Percentiles rank a stretch among this genome's conserved stretches.
Conservation (phyloP, 2,329 filamentous ascomycete species). For the Scedosporium aurantiacum region DNA sequence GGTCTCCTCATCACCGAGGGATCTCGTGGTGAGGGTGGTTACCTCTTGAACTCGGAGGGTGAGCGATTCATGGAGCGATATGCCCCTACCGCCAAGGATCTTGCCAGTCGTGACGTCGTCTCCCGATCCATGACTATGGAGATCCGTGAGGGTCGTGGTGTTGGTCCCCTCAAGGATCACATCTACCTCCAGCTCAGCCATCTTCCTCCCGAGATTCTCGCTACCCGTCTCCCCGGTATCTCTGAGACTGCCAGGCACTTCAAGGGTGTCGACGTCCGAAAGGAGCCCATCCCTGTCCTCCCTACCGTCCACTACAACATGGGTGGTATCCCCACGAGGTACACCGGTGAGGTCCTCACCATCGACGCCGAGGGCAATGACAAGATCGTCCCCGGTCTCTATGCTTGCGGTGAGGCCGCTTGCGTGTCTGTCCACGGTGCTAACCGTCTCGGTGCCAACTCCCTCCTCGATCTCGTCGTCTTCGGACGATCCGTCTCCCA, state of each 20-base stretch:
- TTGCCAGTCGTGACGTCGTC: slow-evolving; percentile 91
- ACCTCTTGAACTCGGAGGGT: slow-evolving; percentile 93
- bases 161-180: slow-evolving; percentile 94
- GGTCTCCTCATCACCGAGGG: slow-evolving; percentile 97
- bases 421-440: slow-evolving; percentile 97
- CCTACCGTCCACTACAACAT: slow-evolving; percentile 99
- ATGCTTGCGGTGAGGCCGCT: slow-evolving; percentile 92
- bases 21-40: slow-evolving; percentile 94
- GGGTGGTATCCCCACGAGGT: slow-evolving; percentile 96
- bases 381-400: slow-evolving; percentile 87
- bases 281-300: slow-evolving; percentile 92
- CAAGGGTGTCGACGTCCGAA: slow-evolving; percentile 89
- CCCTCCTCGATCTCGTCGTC: slow-evolving; percentile 90
- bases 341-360: slow-evolving; percentile 91
- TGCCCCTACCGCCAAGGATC: slow-evolving; percentile 93
- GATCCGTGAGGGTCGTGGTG: slow-evolving; percentile 94
- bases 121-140: slow-evolving; percentile 97
- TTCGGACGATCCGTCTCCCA: slow-evolving; percentile 96
- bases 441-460: slow-evolving; percentile 97
- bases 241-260: slow-evolving; percentile 98
- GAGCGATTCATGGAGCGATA: slow-evolving; percentile 99
- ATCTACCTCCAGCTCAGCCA: slow-evolving; percentile 97
- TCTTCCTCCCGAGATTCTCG: slow-evolving; percentile 80
- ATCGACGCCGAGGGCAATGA: slow-evolving; percentile 79
- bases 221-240: slow-evolving; percentile 95